Base-by-base conservation (phyloP, 208 protist genomes). In the Leishmania braziliensis region DNA sequence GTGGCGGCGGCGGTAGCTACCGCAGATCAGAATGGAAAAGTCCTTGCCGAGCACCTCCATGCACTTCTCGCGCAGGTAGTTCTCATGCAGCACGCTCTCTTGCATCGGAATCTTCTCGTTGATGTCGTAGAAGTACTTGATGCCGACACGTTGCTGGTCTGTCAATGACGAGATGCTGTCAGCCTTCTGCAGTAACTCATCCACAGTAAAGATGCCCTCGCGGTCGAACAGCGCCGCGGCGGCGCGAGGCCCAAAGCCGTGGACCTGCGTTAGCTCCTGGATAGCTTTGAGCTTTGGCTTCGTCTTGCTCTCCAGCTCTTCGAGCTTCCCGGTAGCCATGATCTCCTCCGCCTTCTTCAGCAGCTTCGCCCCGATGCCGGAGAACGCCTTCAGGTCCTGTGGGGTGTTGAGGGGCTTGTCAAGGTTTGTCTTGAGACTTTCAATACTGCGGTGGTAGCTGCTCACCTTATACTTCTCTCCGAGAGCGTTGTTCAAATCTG, bases 21-120 rank as follows among this genome's bases (percentile, higher is more conserved):
- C 95, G 81, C 95, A 98, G 79, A 95, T 91, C 63, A 92, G 89
- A 70, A 95, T 86, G 16, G 94, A 91, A 76, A 91, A 97, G 46
- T 95, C 92, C 54, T 86, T 89, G 43, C 92, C 92, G 14, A 95
- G 90, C 62, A 86, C 54, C 83, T 90, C 83, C 14, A 85, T 72
- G 68, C 88, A 90, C 84, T 87, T 88, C 77, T 95, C 90, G 33
- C 85, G 85, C 18, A 97, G 82, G 58, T 91, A 94, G 83, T 95
- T 96, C 81, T 96, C 93, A 79, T 97, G 91, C 71, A 95, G 81
- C 66, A 96, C 91, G 80, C 92, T 93, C 84, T 98, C 94, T 83
- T 95, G 92, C 91, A 95, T 95, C n/a, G 95, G 95, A 36, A 98
- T 98, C 83, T 97, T 95, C 79, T 97, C 90, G 76, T 96, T 95